Base-by-base conservation (phyloP, 2,329 filamentous ascomycete genomes). In the Aspergillus sp. region DNA sequence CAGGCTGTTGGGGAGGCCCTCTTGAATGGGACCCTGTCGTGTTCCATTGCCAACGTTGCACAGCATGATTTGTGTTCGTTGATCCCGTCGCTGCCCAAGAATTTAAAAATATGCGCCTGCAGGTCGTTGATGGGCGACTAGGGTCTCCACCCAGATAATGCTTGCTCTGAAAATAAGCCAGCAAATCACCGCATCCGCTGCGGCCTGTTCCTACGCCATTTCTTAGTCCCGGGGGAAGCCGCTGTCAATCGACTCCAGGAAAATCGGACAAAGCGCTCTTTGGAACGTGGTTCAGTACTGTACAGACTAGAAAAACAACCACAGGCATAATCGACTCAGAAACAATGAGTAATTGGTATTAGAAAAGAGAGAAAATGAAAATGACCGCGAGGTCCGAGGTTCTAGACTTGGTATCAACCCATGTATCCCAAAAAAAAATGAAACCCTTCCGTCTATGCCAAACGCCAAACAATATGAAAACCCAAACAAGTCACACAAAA, bases 341-440 rank as follows among this genome's bases (percentile, higher is more conserved):
- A 45, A 51, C 36, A 51, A 55, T 22, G 45, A 57, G 57, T 53
- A 47, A 58, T 59, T 57, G 51, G 51, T 52, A 59, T 60, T 55
- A 51, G 47, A 56, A 56, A 56, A 45, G 47, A 50, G 47, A 54
- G 44, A 52, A 43, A 61, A 58, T 26, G 33, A 52, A 43, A 58
- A 61, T 63, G 67, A 70, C 70, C 68, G 67, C 59, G 70, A 66
- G 67, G 69, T 69, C 69, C 54, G 62, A 59, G 60, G 59, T 60
- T 72, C 69, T 72, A 72, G 50, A 63, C 62, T 63, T 71, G 69
- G 69, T 72, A 72, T 71, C 68, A 71, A 63, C 59, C 66, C 67
- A 66, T 68, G 63, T 60, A 67, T 68, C 62, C 67, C 66, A 65
- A 54, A 40, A 49, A 46, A 53, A 55, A 49, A 57, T 52, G 62